Evolutionary conservation across 345 rosid genomes (phyloP), one percentile per base, ranked within the genome.

Genomic region (Clausena lansium): DNA sequence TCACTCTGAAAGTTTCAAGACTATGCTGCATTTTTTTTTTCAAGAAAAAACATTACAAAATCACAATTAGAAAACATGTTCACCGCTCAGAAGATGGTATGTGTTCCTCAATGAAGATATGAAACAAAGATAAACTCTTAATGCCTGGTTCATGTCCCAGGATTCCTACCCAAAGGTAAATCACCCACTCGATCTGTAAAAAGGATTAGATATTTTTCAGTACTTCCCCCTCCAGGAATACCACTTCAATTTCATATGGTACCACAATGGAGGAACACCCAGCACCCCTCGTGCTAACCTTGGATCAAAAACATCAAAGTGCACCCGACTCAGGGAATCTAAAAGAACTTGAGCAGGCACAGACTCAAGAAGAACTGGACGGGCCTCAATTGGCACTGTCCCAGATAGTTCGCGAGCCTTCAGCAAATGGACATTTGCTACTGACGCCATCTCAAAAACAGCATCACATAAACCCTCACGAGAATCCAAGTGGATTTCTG

Each of bases 361-460:
- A 4, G 95, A 90, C 13, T 91, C 94, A 58, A 95, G 88, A 77
- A 93, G 91, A 64, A 89, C 95, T 0, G 94, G 88, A 61, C 81
- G 87, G 67, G 97, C 95, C 63, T 92, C 99, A 11, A 27, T n/a
- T 0, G 97, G 97, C 68, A 95, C 85, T 4, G 87, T 86, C 67
- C 78, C 86, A 0, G 90, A 90, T 69, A 95, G 85, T 61, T 87
- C 93, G 57, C 94, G 98, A 57, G 97, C 97, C 90, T 93, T 95
- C 83, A 78, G 79, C 73, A 93, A 84, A 83, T 95, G 98, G 20
- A 76, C 85, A 81, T 95, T 92, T 61, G 99, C 97, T 3, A 91
- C 89, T 2, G 97, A 93, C 35, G 97, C 99, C 79, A 95, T 92
- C 77, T 93, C 99, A 79, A 89, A 93, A 59, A 93, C 92, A 1